phyloP scores from a whole-genome alignment of 2,329 filamentous ascomycete species.

The Venturiaceae sp. region DNA sequence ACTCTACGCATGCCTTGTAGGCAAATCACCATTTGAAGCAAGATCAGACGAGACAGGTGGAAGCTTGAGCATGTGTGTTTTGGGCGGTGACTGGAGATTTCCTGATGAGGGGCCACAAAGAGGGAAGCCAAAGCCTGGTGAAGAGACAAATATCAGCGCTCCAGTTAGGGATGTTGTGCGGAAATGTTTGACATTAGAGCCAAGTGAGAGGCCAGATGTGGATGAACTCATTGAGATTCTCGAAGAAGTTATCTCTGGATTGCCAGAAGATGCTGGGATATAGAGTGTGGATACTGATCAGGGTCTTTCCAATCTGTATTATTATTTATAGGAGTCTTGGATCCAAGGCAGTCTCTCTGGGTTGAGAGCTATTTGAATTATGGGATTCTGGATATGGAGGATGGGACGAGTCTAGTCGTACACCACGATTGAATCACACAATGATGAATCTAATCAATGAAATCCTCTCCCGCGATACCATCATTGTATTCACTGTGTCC shows the following conservation, averaged over 20 bases:
- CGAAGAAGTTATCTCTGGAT: conserved; percentile 57
- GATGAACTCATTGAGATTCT: conserved; percentile 73
- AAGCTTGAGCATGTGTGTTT: conserved; percentile 80
- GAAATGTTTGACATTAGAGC: conserved; percentile 78
- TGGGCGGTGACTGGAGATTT: conserved; percentile 93
- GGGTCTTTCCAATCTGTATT: not conserved
- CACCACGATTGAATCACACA: too few species aligned
- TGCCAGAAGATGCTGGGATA: conserved; percentile 49
- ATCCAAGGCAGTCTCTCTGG: not conserved
- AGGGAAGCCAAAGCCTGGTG: conserved; percentile 45
- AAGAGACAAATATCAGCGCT: conserved; percentile 55
- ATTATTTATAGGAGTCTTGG: not conserved
- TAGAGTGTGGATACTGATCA: not conserved
- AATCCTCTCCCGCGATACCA: not conserved
- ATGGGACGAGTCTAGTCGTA: not conserved
- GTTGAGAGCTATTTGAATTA: not conserved
- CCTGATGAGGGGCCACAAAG: conserved; percentile 65
- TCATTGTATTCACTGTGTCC: not conserved
- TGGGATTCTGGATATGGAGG: conserved; percentile 1
- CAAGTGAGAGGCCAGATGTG: conserved; percentile 77
- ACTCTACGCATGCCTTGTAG: conserved; percentile 92
- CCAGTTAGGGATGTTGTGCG: conserved; percentile 79
- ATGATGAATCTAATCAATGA: not conserved
- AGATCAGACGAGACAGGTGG: conserved; percentile 94
- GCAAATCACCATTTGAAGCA: conserved; percentile 94